Evolutionary conservation across 2,329 filamentous ascomycete genomes (phyloP), one percentile per base, ranked within the genome.

Genomic region (Proliferodiscus dingleyae): DNA sequence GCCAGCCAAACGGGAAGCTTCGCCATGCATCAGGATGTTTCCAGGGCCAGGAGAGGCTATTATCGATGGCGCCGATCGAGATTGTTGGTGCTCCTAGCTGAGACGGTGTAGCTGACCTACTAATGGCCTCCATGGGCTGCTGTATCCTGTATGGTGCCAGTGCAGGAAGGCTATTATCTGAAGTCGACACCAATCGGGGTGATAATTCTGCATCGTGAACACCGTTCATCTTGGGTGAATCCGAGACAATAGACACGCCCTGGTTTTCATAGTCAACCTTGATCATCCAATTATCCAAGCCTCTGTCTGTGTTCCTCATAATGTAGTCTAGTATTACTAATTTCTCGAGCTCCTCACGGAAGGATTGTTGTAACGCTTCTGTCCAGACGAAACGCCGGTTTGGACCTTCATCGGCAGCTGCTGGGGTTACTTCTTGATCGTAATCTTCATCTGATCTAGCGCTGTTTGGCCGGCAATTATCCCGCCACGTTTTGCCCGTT

Each of bases 211-310:
- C 65, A 24, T 70, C 68, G 23, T 72, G 68, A 41, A 83, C 78
- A 45, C 73, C 74, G 71, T 74, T 87, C 73, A 94, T 66, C 22
- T 78, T 77, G 36, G 78, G 70, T 9, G 90, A 88, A 49, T 96
- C 89, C 1, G 89, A 89, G 13, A 85, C 83, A 54, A 98, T 88
- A 6, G 86, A 88, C 10, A 93, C 91, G 59, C 85, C 79, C 60
- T 93, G 81, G 2, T 78, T 82, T 57, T 89, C 79, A 75, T 83
- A 88, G 65, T 98, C 90, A 24, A 98, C 87, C 66, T 89, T 93
- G 63, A 98, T 89, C 93, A 98, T 98, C 93, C 93, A 98, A 60
- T 98, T 98, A 65, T 98, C 93, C 46, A 96, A 73, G 2, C 93
- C 93, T 68, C 93, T 80, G 65, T 98, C 93, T 2, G 93, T 98